Conservation (phyloP, 2,329 filamentous ascomycete genomes). For the Beauveria pseudobassiana region DNA sequence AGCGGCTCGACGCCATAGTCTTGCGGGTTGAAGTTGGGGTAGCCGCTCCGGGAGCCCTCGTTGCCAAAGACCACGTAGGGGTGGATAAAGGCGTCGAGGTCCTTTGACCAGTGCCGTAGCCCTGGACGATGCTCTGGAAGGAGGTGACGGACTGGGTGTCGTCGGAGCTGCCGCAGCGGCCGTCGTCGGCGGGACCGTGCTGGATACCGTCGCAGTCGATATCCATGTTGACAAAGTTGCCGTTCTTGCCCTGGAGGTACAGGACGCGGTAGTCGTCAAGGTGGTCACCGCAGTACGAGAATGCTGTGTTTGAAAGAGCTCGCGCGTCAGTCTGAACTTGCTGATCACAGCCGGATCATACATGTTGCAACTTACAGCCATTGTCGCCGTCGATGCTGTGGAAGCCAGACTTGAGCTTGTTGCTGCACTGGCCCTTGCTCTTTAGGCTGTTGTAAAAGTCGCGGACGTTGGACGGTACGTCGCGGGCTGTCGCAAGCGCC, state of each 20-base stretch:
- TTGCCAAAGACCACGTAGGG: constrained; percentile 44
- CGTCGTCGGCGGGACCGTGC: constrained; percentile 30
- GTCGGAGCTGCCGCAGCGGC: constrained; percentile 35
- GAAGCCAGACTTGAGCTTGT: constrained; percentile 32
- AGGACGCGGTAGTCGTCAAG: constrained; percentile 33
- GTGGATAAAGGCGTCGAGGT: constrained; percentile 38
- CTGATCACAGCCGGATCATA: too few species aligned
- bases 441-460: constrained; percentile 33
- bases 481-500: constrained; percentile 20
- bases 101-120: constrained; percentile 27
- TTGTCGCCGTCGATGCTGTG: constrained; percentile 30
- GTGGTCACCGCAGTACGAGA: constrained; percentile 40
- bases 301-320: too few species aligned
- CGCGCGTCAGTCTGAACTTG: background rate
- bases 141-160: constrained; percentile 40
- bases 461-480: constrained; percentile 34
- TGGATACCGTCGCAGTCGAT: constrained; percentile 50
- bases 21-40: constrained; percentile 28
- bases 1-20: constrained; percentile 34
- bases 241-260: constrained; percentile 38
- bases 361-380: constrained; percentile 23
- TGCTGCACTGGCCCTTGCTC: constrained; percentile 29
- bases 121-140: constrained; percentile 32
- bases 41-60: constrained; percentile 20
- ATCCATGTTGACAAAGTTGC: constrained; percentile 46